phyloP scores from a whole-genome alignment of 352 stramenopile genomes.

The Globisporangium recalcitrans region DNA sequence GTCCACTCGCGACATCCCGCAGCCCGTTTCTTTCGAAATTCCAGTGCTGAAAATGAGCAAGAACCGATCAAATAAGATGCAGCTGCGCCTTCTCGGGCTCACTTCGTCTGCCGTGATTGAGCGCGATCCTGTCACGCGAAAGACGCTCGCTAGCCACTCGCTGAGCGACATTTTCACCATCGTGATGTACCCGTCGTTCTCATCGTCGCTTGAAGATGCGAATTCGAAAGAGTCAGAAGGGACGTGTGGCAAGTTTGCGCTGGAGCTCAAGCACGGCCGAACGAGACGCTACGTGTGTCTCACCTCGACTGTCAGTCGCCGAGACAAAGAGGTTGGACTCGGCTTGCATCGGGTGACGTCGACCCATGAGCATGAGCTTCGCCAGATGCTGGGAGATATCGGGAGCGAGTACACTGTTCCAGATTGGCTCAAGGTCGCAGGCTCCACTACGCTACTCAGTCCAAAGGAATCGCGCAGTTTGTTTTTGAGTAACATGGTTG shows the following conservation, averaged over 20 bases:
- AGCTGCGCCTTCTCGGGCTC: constrained; percentile 67
- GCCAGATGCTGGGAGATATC: constrained; percentile 65
- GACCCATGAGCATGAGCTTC: constrained; percentile 63
- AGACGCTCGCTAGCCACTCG: constrained; percentile 56
- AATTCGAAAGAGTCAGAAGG: constrained; percentile 45
- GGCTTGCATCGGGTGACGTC: constrained; percentile 47
- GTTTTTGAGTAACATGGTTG: constrained; percentile 83
- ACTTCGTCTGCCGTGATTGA: constrained; percentile 70
- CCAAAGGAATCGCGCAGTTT: constrained; percentile 73
- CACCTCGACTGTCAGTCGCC: constrained; percentile 48
- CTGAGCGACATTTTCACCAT: constrained; percentile 85
- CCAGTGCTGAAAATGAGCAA: constrained; percentile 85
- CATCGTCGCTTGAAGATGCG: constrained; percentile 47
- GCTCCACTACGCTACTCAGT: constrained; percentile 67
- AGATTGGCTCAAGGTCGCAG: constrained; percentile 67
- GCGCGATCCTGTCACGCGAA: constrained; percentile 62
- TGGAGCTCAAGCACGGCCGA: constrained; percentile 80
- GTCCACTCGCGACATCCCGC: constrained; percentile 70
- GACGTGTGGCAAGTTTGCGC: constrained; percentile 67
- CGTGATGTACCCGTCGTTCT: constrained; percentile 82
- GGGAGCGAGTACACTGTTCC: constrained; percentile 52
- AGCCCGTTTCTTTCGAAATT: constrained; percentile 80
- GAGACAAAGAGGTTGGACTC: constrained; percentile 76
- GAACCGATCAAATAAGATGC: constrained; percentile 59
- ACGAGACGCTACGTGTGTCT: constrained; percentile 75